These are phyloP conservation scores for Arthroderma sp. DNA, from an alignment of 2,329 filamentous ascomycete species.

Conservation along the genomic window DNA sequence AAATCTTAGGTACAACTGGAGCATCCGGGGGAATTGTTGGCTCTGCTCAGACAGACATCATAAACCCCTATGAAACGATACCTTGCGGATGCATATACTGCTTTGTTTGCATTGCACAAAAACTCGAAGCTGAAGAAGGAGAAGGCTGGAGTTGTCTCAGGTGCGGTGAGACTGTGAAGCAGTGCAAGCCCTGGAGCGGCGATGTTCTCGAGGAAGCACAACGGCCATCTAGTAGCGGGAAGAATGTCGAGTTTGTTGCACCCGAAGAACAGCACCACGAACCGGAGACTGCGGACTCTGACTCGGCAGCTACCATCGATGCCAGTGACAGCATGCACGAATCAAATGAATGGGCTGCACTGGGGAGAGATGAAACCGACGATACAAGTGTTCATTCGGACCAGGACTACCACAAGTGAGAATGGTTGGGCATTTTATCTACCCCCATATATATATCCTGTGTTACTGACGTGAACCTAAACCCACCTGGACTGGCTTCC, in stretches of 20 bases:
- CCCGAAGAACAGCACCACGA: conserved; percentile 9
- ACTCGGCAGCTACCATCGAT: conserved; percentile 17
- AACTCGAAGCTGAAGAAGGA: conserved; percentile 82
- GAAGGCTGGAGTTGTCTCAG: conserved; percentile 87
- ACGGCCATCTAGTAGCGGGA: conserved; percentile 22
- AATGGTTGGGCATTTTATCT: too few relatives aligned
- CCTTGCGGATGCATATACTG: conserved; percentile 90
- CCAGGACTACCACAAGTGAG: not conserved
- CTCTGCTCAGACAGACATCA: conserved; percentile 82
- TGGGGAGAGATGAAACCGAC: conserved; percentile 20
- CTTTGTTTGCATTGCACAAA: conserved; percentile 84
- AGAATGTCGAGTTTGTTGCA: conserved; percentile 31
- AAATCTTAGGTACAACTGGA: conserved; percentile 52
- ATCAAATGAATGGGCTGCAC: conserved; percentile 25
- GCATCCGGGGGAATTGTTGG: conserved; percentile 67
- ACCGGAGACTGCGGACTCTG: conserved; percentile 7
- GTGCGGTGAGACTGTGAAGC: conserved; percentile 69
- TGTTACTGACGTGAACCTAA: too few relatives aligned
- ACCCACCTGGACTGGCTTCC: too few relatives aligned
- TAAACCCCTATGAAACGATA: conserved; percentile 85
- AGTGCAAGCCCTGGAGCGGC: conserved; percentile 83
- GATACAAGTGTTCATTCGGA: conserved; percentile 10
- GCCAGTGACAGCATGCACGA: conserved; percentile 23
- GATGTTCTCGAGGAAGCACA: conserved; percentile 52
- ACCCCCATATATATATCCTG: too few relatives aligned